Conservation (phyloP, 1,284 basidiomycete species). For the Naganishia sp. region DNA sequence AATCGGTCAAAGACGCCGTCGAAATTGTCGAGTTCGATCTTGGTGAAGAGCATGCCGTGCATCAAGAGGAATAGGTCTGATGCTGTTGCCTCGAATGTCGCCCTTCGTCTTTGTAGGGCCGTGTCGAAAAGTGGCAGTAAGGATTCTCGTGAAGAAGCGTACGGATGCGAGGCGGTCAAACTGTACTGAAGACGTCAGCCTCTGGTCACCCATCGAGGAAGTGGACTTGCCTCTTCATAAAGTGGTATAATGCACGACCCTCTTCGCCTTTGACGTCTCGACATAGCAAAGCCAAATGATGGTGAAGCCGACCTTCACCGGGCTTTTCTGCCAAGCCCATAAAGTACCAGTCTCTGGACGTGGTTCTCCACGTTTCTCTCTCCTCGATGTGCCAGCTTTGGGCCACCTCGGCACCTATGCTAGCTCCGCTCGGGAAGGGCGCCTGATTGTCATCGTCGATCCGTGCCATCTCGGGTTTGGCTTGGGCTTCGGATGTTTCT, state of each 20-base stretch:
- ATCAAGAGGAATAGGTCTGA: slow-evolving; percentile 85
- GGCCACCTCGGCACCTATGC: slow-evolving; percentile 83
- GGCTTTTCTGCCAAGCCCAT: slow-evolving; percentile 84
- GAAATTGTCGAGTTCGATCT: slow-evolving; percentile 90
- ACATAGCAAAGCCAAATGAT: slow-evolving; percentile 87
- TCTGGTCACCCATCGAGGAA: not conserved
- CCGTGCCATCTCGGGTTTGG: slow-evolving; percentile 25
- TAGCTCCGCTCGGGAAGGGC: slow-evolving; percentile 59
- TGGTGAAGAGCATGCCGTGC: slow-evolving; percentile 94
- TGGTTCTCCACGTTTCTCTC: slow-evolving; percentile 82
- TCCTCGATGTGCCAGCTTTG: slow-evolving; percentile 85
- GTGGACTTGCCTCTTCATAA: slow-evolving; percentile 78
- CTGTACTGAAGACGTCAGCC: slow-evolving; percentile 53
- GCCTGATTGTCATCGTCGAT: slow-evolving; percentile 42
- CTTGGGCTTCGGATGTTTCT: slow-evolving; percentile 54
- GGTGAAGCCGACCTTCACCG: slow-evolving; percentile 86
- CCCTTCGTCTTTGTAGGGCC: slow-evolving; percentile 65
- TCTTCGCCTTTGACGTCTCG: slow-evolving; percentile 80
- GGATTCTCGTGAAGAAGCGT: slow-evolving; percentile 80
- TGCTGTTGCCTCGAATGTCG: slow-evolving; percentile 72
- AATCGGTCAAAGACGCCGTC: slow-evolving; percentile 75
- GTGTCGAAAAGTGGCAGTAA: slow-evolving; percentile 81
- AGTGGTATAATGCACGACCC: slow-evolving; percentile 85
- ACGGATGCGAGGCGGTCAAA: slow-evolving; percentile 86
- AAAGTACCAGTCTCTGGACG: slow-evolving; percentile 91